A percentile compares a stretch with the other conserved stretches of the same genome.
Evolutionary conservation across 176 grass and related monocot genomes (phyloP).

Genomic region (Carex parvula): DNA sequence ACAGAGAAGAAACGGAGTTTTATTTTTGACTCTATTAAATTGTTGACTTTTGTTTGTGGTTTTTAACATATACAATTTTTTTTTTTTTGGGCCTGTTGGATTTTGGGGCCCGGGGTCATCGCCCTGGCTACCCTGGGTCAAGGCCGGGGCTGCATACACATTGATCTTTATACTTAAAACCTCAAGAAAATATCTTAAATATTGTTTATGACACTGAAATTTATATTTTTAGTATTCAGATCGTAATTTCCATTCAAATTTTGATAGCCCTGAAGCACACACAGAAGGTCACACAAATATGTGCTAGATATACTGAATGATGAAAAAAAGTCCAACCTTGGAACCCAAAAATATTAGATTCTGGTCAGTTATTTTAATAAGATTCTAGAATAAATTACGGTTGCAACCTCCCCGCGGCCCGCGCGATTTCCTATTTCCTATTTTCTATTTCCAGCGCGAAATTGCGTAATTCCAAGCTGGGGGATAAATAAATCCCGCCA

Average conservation of each 20-base stretch:
- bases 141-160: too few relatives aligned
- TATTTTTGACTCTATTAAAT: too few relatives aligned
- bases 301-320: neutral
- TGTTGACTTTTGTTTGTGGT: too few relatives aligned
- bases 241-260: neutral
- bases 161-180: neutral
- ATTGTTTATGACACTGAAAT: neutral
- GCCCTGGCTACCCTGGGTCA: too few relatives aligned
- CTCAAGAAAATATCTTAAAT: too few relatives aligned
- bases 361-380: neutral
- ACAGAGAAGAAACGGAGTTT: too few relatives aligned
- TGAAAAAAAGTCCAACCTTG: neutral
- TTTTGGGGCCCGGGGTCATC: too few relatives aligned
- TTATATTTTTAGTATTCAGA: neutral
- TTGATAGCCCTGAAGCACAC: neutral
- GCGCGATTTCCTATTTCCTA: neutral
- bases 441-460: neutral
- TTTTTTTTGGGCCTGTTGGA: too few relatives aligned
- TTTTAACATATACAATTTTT: too few relatives aligned
- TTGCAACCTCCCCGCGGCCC: constrained; percentile 12
- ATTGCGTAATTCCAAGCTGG: constrained; percentile 5
- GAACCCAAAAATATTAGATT: neutral
- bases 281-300: neutral
- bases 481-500: neutral
- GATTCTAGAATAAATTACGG: neutral